Base-by-base conservation (phyloP, 805 yeast genomes). In the Brettanomyces bruxellensis region DNA sequence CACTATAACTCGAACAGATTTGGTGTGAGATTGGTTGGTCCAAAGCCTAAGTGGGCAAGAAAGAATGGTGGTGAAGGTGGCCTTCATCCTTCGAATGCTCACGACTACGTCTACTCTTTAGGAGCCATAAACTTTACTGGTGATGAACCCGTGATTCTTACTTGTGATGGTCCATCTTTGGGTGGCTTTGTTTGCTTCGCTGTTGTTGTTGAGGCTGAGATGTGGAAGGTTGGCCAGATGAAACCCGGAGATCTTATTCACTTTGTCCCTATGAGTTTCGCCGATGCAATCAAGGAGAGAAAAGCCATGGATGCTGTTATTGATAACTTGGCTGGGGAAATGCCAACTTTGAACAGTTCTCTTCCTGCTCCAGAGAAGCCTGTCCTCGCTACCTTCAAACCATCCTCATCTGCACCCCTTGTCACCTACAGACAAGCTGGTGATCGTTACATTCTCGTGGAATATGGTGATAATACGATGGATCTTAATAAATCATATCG, bases 81-180 rank as follows among this genome's bases (percentile, higher is more conserved):
- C 47, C 73, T 91, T 60, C 99, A 91, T 70, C 99, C 99, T 43
- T 89, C 97, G n/a, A 91, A 91, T 67, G 90, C 96, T 39, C 98
- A 91, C 62, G 99, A 91, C 69, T 93, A 91, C 60, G 98, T 91
- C 45, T 91, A 91, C 64, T 88, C 98, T 1, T 69, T 89, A 45
- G 98, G 99, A 57, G 98, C 99, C 28, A 83, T 91, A 64, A 93
- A 93, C 67, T 93, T 93, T 64, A 93, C 98, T 34, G 99, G 99
- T 67, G 98, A 93, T 67, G 98, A 91, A 66, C 98, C 98, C 1
- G 99, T 91, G 34, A 89, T 91, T 52, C 74, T 91, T 64, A 88
- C 98, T 3, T 87, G 97, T 61, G 99, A 91, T 68, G 98, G 98
- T 52, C 98, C 99, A 38, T 86, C 96, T 9, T 76, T 91, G 48